A percentile compares a stretch with the other conserved stretches of the same genome.
Conservation (phyloP, 371 early-diverging fungal species). For the Gilbertella persicaria region DNA sequence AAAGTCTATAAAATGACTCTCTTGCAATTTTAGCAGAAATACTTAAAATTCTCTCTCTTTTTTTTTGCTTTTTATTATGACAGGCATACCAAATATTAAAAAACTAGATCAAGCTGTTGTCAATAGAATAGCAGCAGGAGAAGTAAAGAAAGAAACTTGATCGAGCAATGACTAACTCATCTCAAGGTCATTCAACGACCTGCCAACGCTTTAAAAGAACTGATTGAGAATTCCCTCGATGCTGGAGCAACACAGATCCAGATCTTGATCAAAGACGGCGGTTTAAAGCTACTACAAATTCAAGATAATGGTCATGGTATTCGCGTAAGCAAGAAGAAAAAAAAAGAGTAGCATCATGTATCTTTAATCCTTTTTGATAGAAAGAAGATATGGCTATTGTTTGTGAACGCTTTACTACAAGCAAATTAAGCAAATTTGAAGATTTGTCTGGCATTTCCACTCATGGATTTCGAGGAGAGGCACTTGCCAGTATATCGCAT, state of each 20-base stretch:
- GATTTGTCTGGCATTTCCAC: constrained; percentile 88
- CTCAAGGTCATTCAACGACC: constrained; percentile 91
- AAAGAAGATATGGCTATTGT: constrained; percentile 82
- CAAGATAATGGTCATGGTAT: constrained; percentile 99
- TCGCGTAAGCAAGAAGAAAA: constrained; percentile 56
- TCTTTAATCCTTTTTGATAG: constrained; percentile 17
- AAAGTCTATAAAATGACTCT: too few species aligned
- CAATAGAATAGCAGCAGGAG: constrained; percentile 96
- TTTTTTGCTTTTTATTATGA: constrained; percentile 3
- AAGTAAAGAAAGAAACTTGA: constrained; percentile 53
- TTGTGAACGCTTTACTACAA: constrained; percentile 96
- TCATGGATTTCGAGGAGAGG: constrained; percentile 99
- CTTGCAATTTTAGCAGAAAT: not conserved
- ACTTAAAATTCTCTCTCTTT: not conserved
- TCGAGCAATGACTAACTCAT: not conserved
- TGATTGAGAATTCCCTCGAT: constrained; percentile 97
- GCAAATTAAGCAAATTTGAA: constrained; percentile 87
- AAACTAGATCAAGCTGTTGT: constrained; percentile 80
- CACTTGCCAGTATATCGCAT: constrained; percentile 95
- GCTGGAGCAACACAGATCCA: constrained; percentile 88
- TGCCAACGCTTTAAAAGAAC: constrained; percentile 95
- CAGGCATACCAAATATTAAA: constrained; percentile 46
- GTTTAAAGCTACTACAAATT: constrained; percentile 89
- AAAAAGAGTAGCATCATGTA: too few species aligned
- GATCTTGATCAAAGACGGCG: constrained; percentile 84